phyloP scores from a whole-genome alignment of 352 stramenopile species.

The Globisporangium mamillatum region DNA sequence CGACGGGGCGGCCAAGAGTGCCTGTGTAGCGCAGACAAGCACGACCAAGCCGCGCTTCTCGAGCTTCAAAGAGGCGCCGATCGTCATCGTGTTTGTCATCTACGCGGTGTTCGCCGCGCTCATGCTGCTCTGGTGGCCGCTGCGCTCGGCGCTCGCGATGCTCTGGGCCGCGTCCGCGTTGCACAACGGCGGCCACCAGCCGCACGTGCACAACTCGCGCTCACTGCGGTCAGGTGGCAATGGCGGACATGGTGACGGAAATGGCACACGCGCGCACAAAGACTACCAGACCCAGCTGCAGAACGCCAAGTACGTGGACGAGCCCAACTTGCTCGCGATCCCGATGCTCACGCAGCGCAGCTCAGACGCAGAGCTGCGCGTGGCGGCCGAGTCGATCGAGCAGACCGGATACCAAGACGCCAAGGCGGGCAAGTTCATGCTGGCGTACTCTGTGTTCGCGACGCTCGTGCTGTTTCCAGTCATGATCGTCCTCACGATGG shows the following conservation, averaged over 20 bases:
- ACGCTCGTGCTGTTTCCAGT: conserved; percentile 14
- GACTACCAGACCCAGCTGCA: background rate
- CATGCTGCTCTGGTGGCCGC: conserved; percentile 18
- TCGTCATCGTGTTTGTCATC: conserved; percentile 16
- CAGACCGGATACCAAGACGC: conserved; percentile 23
- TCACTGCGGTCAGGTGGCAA: background rate
- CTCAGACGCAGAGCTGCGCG: conserved; percentile 14
- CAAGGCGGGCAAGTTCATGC: conserved; percentile 13
- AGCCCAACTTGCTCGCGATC: conserved; percentile 15
- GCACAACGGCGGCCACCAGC: conserved; percentile 5
- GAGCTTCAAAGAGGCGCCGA: conserved; percentile 15
- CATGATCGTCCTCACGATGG: conserved; percentile 16
- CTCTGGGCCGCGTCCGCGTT: conserved; percentile 7
- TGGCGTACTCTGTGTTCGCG: conserved; percentile 14
- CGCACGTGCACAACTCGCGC: background rate
- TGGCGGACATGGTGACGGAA: background rate
- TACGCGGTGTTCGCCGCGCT: conserved; percentile 12
- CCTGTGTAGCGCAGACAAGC: background rate
- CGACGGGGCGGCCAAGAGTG: conserved; percentile 11
- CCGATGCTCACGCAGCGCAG: conserved; percentile 18
- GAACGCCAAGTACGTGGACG: conserved; percentile 9
- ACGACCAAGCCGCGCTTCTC: conserved; percentile 3
- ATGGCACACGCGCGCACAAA: background rate
- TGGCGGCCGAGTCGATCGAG: conserved; percentile 10
- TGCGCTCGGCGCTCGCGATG: conserved; percentile 11